Conservation (phyloP, 2,329 filamentous ascomycete genomes). For the Hypoxylon sp. region DNA sequence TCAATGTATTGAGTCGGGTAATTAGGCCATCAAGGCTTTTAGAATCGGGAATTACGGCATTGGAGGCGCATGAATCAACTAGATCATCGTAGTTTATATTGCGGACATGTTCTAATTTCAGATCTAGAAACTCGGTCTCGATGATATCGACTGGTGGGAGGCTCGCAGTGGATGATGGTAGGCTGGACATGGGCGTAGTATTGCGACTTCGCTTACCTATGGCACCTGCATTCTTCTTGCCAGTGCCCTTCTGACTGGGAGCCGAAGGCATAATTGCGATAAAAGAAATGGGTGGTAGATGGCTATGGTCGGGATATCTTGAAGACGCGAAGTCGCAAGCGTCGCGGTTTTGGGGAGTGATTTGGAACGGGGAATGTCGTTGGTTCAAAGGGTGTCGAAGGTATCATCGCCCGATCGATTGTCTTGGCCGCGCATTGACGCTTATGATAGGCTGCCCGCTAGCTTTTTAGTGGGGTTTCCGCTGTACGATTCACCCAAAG, state of each 20-base stretch:
- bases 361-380: conserved; percentile 3
- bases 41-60: conserved; percentile 73
- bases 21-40: conserved; percentile 75
- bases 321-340: conserved; percentile 3
- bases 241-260: conserved; percentile 72
- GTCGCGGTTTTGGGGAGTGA: conserved; percentile 9
- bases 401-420: background rate
- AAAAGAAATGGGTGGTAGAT: background rate
- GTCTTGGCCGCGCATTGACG: background rate
- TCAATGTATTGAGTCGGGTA: conserved; percentile 73
- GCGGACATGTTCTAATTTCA: conserved; percentile 71
- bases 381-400: background rate
- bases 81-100: conserved; percentile 78
- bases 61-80: conserved; percentile 72
- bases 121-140: conserved; percentile 77
- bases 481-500: background rate
- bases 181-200: conserved; percentile 77
- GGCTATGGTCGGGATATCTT: background rate
- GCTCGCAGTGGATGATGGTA: conserved; percentile 58
- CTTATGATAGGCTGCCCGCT: background rate
- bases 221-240: conserved; percentile 75
- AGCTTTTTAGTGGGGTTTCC: background rate
- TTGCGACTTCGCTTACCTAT: conserved; percentile 82
- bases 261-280: conserved; percentile 68
- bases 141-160: conserved; percentile 69